Conservation (phyloP, 202 grass and related monocot species). For the Dendrocalamus latiflorus region DNA sequence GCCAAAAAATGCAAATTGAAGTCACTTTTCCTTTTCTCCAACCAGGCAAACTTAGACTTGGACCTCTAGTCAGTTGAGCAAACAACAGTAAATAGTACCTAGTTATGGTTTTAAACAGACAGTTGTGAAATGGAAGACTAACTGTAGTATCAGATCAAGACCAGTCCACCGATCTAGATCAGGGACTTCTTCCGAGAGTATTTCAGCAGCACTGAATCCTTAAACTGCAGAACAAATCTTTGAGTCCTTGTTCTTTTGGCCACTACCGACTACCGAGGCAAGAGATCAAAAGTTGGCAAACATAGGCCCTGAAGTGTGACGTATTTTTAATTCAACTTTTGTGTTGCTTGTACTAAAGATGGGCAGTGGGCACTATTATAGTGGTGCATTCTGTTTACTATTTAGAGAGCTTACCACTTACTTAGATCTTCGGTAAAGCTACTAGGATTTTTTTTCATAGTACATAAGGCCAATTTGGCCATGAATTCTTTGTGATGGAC, state of each 20-base stretch:
- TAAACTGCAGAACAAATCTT: not conserved
- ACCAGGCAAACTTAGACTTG: not conserved
- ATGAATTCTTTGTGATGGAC: not conserved
- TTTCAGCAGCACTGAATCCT: not conserved
- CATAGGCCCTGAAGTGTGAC: not conserved
- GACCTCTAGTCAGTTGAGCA: not conserved
- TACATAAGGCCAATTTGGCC: not conserved
- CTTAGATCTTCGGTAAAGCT: not conserved
- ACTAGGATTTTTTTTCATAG: not conserved
- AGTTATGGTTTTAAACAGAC: not conserved
- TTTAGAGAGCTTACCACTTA: not conserved
- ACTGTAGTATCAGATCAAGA: not conserved
- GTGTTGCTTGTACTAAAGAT: not conserved
- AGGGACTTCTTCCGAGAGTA: not conserved
- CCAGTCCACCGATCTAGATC: constrained; percentile 6
- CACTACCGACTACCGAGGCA: not conserved
- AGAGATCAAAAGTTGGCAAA: not conserved
- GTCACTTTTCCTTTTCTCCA: not conserved
- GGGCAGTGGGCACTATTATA: not conserved
- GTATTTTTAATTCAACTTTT: not conserved
- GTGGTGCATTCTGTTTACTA: not conserved
- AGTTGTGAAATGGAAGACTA: constrained; percentile 6
- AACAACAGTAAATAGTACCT: not conserved
- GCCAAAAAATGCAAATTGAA: not conserved
- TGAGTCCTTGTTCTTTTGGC: not conserved